Percentiles rank a stretch among this genome's conserved stretches.
phyloP scores from a whole-genome alignment of 495 filamentous ascomycete genomes.

The Penicillium ochrochloron region DNA sequence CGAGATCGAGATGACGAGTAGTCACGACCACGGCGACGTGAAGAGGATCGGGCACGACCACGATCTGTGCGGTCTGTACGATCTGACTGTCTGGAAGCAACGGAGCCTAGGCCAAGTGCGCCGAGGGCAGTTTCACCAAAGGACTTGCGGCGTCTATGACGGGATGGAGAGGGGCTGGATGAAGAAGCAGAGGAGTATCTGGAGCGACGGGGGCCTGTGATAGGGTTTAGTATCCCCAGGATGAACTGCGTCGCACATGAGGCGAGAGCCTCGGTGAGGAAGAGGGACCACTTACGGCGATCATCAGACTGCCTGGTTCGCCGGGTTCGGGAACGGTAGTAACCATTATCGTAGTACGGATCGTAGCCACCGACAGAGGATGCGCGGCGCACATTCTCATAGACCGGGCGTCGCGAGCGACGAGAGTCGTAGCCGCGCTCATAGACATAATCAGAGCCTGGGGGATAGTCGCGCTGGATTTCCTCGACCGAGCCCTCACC shows the following conservation, averaged over 20 bases:
- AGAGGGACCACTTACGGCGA: conserved; percentile 36
- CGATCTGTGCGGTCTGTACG: conserved; percentile 20
- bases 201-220: conserved; percentile 43
- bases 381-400: conserved; percentile 42
- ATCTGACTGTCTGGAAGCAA: conserved; percentile 25
- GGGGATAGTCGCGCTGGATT: conserved; percentile 68
- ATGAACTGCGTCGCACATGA: conserved; percentile 3
- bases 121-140: conserved; percentile 72
- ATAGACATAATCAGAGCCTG: conserved; percentile 50
- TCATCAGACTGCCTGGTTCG: conserved; percentile 59
- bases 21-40: conserved; percentile 56
- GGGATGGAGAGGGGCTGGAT: conserved; percentile 47
- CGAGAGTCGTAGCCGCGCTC: conserved; percentile 54
- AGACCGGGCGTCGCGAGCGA: conserved; percentile 45
- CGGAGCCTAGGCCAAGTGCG: conserved; percentile 66
- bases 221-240: conserved; percentile 1
- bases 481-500: conserved; percentile 71
- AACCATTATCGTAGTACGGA: conserved; percentile 56
- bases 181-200: conserved; percentile 46
- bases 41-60: conserved; percentile 40
- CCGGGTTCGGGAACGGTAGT: conserved; percentile 60
- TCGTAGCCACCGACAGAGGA: conserved; percentile 51
- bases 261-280: not conserved
- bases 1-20: conserved; percentile 55
- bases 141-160: conserved; percentile 65